Percentiles rank a stretch among this genome's conserved stretches.
Evolutionary conservation across 768 basidiomycete genomes (phyloP).

Genomic region (Scleroderma bovista): DNA sequence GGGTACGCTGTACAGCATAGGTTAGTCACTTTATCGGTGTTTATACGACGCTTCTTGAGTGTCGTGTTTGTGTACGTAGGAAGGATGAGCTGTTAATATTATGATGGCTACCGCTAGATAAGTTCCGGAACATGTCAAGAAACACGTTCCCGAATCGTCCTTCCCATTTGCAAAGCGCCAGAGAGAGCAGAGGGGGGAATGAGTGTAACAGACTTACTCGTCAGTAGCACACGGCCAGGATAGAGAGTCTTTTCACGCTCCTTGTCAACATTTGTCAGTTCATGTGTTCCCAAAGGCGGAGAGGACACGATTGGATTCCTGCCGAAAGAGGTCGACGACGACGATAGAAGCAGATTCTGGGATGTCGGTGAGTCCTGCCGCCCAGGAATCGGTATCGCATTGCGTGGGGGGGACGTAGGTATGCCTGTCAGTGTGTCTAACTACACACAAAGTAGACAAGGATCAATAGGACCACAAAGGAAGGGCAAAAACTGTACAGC

Average conservation of each 20-base stretch:
- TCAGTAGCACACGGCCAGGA: conserved; percentile 76
- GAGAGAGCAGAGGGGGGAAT: background rate
- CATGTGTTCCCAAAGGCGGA: conserved; percentile 15
- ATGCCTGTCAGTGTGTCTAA: conserved; percentile 43
- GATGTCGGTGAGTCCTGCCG: conserved; percentile 19
- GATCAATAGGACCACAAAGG: background rate
- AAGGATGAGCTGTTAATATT: background rate
- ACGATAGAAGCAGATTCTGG: conserved; percentile 22
- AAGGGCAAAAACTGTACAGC: background rate
- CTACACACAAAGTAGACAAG: conserved; percentile 27
- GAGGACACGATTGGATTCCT: conserved; percentile 26
- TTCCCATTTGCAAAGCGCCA: background rate
- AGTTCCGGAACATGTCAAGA: conserved; percentile 7
- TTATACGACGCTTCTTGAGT: background rate
- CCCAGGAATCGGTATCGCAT: conserved; percentile 25
- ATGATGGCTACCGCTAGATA: conserved; percentile 5
- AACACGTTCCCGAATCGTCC: conserved; percentile 3
- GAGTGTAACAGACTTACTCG: conserved; percentile 50
- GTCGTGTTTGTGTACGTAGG: conserved; percentile 4
- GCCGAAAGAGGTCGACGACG: conserved; percentile 22
- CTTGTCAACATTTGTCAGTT: conserved; percentile 38
- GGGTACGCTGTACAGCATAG: conserved; percentile 59
- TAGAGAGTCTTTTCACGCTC: conserved; percentile 74
- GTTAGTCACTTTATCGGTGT: conserved; percentile 7
- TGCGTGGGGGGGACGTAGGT: conserved; percentile 16